These are phyloP conservation scores for Aspergillus nomiae DNA, from an alignment of 2,329 filamentous ascomycete genomes.

Conservation along the genomic window DNA sequence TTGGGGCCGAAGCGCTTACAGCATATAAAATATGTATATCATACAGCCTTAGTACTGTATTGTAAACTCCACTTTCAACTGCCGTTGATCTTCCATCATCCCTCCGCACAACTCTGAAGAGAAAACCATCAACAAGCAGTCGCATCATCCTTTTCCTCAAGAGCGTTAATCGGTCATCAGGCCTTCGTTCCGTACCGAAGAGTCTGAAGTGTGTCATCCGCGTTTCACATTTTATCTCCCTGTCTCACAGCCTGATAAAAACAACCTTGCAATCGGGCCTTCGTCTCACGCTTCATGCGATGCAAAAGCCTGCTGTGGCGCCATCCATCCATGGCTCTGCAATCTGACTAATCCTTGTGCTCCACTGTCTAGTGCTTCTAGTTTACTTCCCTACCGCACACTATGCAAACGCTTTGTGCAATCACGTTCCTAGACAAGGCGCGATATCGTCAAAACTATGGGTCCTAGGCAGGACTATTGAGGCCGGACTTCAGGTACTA, in stretches of 20 bases:
- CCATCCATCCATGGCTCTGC: slow-evolving; percentile 21
- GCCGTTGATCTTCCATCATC: slow-evolving; percentile 6
- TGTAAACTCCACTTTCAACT: slow-evolving; percentile 8
- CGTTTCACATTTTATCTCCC: background rate
- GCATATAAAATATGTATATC: background rate
- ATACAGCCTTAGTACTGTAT: slow-evolving; percentile 2
- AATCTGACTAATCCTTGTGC: slow-evolving; percentile 5
- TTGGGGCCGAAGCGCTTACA: background rate
- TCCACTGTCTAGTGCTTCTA: slow-evolving; percentile 33
- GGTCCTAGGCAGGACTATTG: background rate
- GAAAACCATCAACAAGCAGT: background rate
- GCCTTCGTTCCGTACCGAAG: background rate
- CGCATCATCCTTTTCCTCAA: background rate
- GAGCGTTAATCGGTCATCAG: background rate
- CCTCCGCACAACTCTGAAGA: background rate
- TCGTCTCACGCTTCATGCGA: background rate
- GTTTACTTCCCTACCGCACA: slow-evolving; percentile 23
- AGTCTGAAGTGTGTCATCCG: background rate
- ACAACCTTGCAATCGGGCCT: background rate
- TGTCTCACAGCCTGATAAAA: background rate
- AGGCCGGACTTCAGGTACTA: background rate
- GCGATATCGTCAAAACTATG: slow-evolving; percentile 2
- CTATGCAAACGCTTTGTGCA: slow-evolving; percentile 9
- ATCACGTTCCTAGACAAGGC: background rate
- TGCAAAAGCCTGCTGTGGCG: background rate